phyloP scores from a whole-genome alignment of 2,329 filamentous ascomycete species.

The Microsporum audouinii region DNA sequence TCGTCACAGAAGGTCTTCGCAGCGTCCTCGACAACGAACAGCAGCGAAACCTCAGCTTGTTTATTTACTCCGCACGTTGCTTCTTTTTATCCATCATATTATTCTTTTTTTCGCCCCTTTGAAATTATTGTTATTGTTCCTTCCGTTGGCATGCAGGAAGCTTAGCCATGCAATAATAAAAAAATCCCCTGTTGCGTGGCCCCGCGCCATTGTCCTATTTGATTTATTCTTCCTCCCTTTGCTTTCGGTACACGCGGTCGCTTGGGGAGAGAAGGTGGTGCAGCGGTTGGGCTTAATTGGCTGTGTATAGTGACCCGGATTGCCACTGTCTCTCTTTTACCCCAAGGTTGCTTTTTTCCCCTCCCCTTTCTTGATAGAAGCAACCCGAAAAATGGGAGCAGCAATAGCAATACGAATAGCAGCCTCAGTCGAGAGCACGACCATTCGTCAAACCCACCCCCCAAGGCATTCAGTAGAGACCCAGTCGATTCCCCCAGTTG shows the following conservation, averaged over 20 bases:
- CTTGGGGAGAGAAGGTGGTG: background rate
- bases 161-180: background rate
- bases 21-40: background rate
- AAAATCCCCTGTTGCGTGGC: background rate
- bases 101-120: background rate
- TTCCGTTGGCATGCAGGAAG: background rate
- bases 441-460: background rate
- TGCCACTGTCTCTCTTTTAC: background rate
- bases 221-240: background rate
- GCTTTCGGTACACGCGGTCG: background rate
- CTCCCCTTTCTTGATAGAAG: background rate
- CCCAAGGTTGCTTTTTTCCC: background rate
- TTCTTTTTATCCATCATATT: background rate
- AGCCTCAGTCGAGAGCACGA: background rate
- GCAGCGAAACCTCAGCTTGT: background rate
- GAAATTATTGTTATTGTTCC: background rate
- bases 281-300: background rate
- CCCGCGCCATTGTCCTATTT: background rate
- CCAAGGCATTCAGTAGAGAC: slow-evolving; percentile 50
- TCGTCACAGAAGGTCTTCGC: background rate
- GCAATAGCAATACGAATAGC: background rate
- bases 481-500: slow-evolving; percentile 68
- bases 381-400: background rate
- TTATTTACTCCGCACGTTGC: background rate
- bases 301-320: background rate